phyloP scores from a whole-genome alignment of 441 rosid genomes.

The Populus hybrid region DNA sequence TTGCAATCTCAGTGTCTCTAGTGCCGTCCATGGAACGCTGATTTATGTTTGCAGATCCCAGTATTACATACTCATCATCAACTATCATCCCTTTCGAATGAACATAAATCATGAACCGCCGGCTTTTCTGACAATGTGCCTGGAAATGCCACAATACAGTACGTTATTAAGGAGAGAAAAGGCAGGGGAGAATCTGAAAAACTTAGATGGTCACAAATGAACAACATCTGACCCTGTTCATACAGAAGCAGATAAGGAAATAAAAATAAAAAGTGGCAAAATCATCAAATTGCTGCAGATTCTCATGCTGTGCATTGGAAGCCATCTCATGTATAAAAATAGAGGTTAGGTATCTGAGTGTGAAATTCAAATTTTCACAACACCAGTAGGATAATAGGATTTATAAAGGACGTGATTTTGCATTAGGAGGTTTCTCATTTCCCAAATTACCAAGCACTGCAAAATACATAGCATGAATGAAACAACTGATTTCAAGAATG shows the following conservation, averaged over 20 bases:
- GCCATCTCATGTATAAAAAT: too few relatives aligned
- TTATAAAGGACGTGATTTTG: not conserved
- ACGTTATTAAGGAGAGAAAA: not conserved
- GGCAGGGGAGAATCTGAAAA: not conserved
- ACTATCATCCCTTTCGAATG: too few relatives aligned
- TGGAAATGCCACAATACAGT: conserved; percentile 24
- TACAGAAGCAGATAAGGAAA: not conserved
- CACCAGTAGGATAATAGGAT: not conserved
- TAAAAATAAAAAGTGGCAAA: not conserved
- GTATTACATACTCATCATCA: too few relatives aligned
- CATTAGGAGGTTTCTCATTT: not conserved
- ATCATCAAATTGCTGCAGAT: not conserved
- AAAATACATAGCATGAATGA: conserved; percentile 9
- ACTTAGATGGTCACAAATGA: not conserved
- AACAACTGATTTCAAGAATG: conserved; percentile 6
- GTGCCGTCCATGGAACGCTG: conserved; percentile 43
- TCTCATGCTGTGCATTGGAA: not conserved
- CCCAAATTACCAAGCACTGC: not conserved
- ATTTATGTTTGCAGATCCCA: too few relatives aligned
- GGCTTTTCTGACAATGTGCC: conserved; percentile 50
- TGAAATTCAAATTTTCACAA: not conserved
- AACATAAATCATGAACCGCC: too few relatives aligned
- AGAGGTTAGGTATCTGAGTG: not conserved
- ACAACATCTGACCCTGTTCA: not conserved
- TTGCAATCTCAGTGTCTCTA: conserved; percentile 97